Evolutionary conservation across 345 rosid genomes (phyloP).

Genomic region (Aquilaria sinensis): DNA sequence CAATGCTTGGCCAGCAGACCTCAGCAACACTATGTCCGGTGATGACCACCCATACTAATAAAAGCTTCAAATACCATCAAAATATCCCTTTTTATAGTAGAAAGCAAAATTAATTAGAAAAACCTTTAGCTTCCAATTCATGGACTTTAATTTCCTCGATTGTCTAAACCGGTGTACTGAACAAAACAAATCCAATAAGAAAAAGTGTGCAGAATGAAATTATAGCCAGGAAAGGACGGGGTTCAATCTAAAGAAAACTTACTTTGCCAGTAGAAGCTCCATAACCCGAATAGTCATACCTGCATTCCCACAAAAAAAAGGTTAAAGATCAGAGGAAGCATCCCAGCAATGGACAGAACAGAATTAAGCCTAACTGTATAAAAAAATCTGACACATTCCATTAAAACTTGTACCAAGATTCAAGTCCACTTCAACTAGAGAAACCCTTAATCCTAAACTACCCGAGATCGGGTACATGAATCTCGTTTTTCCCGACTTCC

Average conservation of each 20-base stretch:
- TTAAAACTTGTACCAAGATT: too few relatives aligned
- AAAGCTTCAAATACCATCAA: not conserved
- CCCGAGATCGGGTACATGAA: too few relatives aligned
- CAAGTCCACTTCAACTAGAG: too few relatives aligned
- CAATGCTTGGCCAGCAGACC: not conserved
- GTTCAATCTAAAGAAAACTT: conserved; percentile 19
- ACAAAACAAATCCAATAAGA: not conserved
- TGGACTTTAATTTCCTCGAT: not conserved
- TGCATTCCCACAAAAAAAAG: conserved; percentile 26
- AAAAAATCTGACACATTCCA: not conserved
- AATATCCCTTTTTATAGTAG: not conserved
- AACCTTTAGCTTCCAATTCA: not conserved
- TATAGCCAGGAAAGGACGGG: not conserved
- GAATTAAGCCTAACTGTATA: not conserved
- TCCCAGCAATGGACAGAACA: not conserved
- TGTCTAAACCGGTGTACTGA: not conserved
- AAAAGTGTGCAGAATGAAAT: not conserved
- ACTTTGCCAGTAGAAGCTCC: conserved; percentile 98
- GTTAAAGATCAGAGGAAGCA: conserved; percentile 10
- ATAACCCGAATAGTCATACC: conserved; percentile 99
- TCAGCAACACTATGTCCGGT: not conserved
- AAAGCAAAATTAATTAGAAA: not conserved
- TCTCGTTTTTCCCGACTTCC: too few relatives aligned
- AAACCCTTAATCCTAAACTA: too few relatives aligned
- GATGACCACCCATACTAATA: not conserved